Evolutionary conservation across 768 basidiomycete species (phyloP), one percentile per base, ranked within the genome.

Genomic region (Auriscalpium orientale): DNA sequence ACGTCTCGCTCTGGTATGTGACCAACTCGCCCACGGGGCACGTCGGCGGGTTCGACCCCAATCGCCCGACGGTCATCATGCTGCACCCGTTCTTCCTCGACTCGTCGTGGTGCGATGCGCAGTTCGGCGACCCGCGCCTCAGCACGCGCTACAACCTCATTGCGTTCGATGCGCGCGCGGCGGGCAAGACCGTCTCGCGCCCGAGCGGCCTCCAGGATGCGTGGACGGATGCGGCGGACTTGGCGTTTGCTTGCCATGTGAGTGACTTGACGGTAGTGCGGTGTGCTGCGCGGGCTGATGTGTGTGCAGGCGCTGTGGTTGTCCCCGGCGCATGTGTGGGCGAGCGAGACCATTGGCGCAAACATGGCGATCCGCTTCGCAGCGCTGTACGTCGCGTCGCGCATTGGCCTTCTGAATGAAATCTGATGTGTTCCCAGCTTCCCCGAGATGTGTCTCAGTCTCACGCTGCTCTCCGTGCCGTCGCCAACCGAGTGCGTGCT

Each of bases 171-270:
- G 56, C 57, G 47, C 65, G 67, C 33, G 61, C 66, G 8, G 56
- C 60, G 8, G 67, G 67, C 22, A 61, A 55, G 48, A 58, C 57
- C 8, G 54, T 62, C 56, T 58, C 57, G 21, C 53, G 60, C 2
- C 62, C 54, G 8, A 61, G 54, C 49, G 65, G 62, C 21, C 56
- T 45, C 34, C 67, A 65, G 43, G 67, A 68, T 46, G 46, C 63
- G 2, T 68, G 67, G 61, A 64, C 66, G 46, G 64, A 68, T 52
- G 67, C 67, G 11, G 67, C 67, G n/a, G 66, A 68, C 52, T 38
- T 67, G 18, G 67, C 67, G 16, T 59, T 63, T 21, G 63, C 62
- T 18, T 59, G 58, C 40, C 53, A 57, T 48, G 63, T 64, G 47
- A 40, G 63, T 58, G 1, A 9, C 38, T n/a, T 28, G 28, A 5